Evolutionary conservation across 225 moss, liverwort and hornwort species (phyloP).

Genomic region (Sphagnum tenellum): DNA sequence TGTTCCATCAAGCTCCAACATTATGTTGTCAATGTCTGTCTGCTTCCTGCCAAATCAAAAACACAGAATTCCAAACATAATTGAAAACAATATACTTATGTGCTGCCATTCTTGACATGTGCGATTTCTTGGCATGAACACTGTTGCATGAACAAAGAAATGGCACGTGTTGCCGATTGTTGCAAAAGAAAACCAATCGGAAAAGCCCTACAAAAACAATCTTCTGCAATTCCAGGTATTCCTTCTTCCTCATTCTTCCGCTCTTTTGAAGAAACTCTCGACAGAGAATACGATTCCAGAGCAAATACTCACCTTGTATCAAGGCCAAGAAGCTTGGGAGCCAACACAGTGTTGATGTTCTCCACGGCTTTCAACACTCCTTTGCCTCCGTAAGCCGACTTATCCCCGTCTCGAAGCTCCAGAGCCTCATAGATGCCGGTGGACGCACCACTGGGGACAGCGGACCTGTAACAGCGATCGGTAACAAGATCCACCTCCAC

Average conservation of each 20-base stretch:
- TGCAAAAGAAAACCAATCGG: too few relatives aligned
- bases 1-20: constrained; percentile 50
- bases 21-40: constrained; percentile 29
- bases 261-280: background rate
- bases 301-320: constrained; percentile 21
- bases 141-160: too few relatives aligned
- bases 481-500: constrained; percentile 49
- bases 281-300: background rate
- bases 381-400: constrained; percentile 42
- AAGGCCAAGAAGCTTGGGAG: constrained; percentile 35
- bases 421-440: constrained; percentile 54
- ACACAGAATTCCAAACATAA: too few relatives aligned
- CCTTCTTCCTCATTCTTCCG: background rate
- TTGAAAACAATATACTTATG: too few relatives aligned
- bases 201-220: too few relatives aligned
- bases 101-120: too few relatives aligned
- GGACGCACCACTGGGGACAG: constrained; percentile 55
- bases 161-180: too few relatives aligned
- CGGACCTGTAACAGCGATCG: constrained; percentile 32
- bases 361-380: constrained; percentile 42
- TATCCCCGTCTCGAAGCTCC: constrained; percentile 38
- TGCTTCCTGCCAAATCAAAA: constrained; percentile 15
- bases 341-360: constrained; percentile 38
- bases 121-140: too few relatives aligned
- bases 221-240: too few relatives aligned